Conservation (phyloP, 1,284 basidiomycete species). For the Cerioporus squamosus region DNA sequence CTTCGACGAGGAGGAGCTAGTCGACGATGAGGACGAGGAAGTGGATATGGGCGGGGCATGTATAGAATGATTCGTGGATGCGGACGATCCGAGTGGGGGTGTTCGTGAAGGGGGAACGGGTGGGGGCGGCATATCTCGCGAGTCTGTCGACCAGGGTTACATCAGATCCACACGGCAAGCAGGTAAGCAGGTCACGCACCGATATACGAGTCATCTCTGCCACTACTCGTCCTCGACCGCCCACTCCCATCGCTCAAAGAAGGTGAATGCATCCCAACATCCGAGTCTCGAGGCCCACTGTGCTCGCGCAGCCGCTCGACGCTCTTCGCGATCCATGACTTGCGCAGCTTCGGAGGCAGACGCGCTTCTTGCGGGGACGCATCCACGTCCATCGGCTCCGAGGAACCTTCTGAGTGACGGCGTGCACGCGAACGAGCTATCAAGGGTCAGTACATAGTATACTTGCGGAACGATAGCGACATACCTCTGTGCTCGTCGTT, state of each 20-base stretch:
- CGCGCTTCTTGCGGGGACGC: conserved; percentile 39
- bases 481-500: not conserved
- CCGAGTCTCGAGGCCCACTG: not conserved
- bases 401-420: not conserved
- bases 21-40: conserved; percentile 30
- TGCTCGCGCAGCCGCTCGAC: conserved; percentile 33
- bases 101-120: conserved; percentile 46
- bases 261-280: not conserved
- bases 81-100: conserved; percentile 34
- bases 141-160: conserved; percentile 22
- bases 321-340: conserved; percentile 47
- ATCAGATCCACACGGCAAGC: not conserved
- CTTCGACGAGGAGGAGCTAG: conserved; percentile 16
- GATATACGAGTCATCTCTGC: conserved; percentile 19
- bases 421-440: conserved; percentile 4
- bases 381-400: conserved; percentile 25
- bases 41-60: conserved; percentile 34
- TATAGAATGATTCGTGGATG: conserved; percentile 21
- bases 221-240: conserved; percentile 8
- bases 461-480: not conserved
- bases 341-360: conserved; percentile 70
- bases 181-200: conserved; percentile 10
- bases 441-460: not conserved
- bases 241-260: not conserved
- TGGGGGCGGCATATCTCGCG: conserved; percentile 49